Evolutionary conservation across 495 filamentous ascomycete species (phyloP).

Genomic region (Aspergillus saccharolyticus): DNA sequence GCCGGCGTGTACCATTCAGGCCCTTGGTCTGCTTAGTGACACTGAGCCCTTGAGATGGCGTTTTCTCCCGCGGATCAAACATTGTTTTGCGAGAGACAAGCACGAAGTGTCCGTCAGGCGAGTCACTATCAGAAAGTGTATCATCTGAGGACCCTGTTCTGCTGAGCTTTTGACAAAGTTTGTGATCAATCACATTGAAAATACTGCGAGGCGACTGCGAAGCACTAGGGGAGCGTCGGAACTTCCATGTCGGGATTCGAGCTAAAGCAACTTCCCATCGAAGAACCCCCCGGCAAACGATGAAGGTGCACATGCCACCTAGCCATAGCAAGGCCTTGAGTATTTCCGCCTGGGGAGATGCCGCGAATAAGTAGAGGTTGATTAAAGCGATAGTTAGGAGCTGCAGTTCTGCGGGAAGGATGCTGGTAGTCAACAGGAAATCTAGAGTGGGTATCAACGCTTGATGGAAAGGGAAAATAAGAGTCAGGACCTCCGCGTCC

Average conservation of each 20-base stretch:
- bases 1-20: conserved; percentile 21
- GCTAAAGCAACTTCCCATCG: conserved; percentile 81
- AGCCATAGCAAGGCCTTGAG: conserved; percentile 81
- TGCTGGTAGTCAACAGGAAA: conserved; percentile 78
- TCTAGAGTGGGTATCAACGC: conserved; percentile 67
- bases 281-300: conserved; percentile 70
- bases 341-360: conserved; percentile 79
- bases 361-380: conserved; percentile 71
- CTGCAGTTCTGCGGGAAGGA: conserved; percentile 81
- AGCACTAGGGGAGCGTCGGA: conserved; percentile 52
- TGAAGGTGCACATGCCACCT: conserved; percentile 72
- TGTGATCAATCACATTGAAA: conserved; percentile 47
- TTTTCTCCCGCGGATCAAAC: conserved; percentile 18
- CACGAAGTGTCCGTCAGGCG: conserved; percentile 17
- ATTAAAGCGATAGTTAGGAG: conserved; percentile 77
- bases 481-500: conserved; percentile 55
- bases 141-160: conserved; percentile 30
- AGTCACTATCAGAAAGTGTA: conserved; percentile 42
- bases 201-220: conserved; percentile 45
- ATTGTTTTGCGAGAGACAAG: conserved; percentile 26
- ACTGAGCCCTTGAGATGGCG: conserved; percentile 10
- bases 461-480: conserved; percentile 84
- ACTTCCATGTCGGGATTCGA: conserved; percentile 86
- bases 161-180: conserved; percentile 41
- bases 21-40: conserved; percentile 22